phyloP scores from a whole-genome alignment of 306 rosid genomes.

The Dalbergia cultrata region DNA sequence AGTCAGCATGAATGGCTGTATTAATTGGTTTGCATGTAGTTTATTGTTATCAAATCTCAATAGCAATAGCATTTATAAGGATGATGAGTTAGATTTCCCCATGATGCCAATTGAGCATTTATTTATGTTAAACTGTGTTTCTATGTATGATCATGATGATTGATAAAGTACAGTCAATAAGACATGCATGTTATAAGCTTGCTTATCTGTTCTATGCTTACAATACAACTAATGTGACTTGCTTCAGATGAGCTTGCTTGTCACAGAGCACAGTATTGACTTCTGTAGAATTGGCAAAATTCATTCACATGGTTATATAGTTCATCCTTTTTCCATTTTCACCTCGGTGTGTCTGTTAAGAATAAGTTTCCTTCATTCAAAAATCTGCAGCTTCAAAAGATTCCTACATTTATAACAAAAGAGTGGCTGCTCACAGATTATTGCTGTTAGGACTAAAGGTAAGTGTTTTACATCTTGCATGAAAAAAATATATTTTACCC shows the following conservation, averaged over 20 bases:
- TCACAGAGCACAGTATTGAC: constrained; percentile 17
- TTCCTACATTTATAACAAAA: constrained; percentile 25
- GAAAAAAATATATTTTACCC: background rate
- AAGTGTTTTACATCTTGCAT: constrained; percentile 12
- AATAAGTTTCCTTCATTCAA: constrained; percentile 27
- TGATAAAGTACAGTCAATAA: constrained; percentile 11
- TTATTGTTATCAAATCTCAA: constrained; percentile 20
- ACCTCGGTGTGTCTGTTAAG: constrained; percentile 15
- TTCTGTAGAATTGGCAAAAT: constrained; percentile 30
- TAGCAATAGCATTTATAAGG: constrained; percentile 24
- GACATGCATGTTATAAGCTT: constrained; percentile 25
- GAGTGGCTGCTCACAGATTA: constrained; percentile 4
- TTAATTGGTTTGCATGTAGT: constrained; percentile 13
- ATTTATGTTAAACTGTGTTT: constrained; percentile 40
- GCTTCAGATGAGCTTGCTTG: background rate
- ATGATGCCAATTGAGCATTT: constrained; percentile 36
- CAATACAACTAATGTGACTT: background rate
- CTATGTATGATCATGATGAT: constrained; percentile 30
- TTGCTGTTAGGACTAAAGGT: constrained; percentile 38
- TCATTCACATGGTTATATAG: constrained; percentile 28
- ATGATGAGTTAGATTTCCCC: constrained; percentile 17
- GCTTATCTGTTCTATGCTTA: constrained; percentile 25
- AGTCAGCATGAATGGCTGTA: constrained; percentile 23
- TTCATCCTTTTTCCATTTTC: constrained; percentile 6
- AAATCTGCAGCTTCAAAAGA: constrained; percentile 33